Evolutionary conservation across 768 basidiomycete species (phyloP), one percentile per base, ranked within the genome.

Genomic region (Hygrocybe coccinea): DNA sequence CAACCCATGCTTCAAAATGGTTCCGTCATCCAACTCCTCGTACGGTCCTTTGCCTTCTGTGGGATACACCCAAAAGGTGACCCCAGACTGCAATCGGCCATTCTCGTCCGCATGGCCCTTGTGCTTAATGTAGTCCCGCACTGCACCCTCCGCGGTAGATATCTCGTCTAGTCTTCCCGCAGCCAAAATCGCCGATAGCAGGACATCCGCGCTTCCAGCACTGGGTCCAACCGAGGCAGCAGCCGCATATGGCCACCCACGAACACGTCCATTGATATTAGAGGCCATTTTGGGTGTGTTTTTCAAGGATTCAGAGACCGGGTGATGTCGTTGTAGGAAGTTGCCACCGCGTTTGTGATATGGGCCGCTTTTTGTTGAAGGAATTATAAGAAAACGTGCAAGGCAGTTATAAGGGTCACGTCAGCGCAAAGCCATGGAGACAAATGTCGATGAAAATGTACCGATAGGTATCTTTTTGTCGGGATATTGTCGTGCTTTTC

Each of bases 31-130:
- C 15, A 21, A 15, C 15, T 56, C 49, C n/a, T 57, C 50, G 24
- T 52, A 57, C 21, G 56, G 56, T 11, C 56, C 56, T 19, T 52
- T 57, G 6, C 41, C 38, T 5, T 41, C 56, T 5, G 56, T 53
- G 12, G 56, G 56, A 46, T 57, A 57, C 34, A 57, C 50, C 56
- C 56, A 57, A 33, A 57, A 57, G 15, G 41, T 48, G n/a, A 57
- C 25, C 14, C 56, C 56, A 8, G 41, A 36, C 29, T 36, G 50
- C 17, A 53, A 45, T 4, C 44, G 12, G 5, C 49, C 49, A 17
- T 5, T 46, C 19, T 46, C n/a, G 29, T 44, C 53, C 5, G 38
- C 41, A 25, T 45, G 43, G 5, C 56, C 56, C 14, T 44, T 24
- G 41, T 24, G 34, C 17, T 2, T 19, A 9, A 57, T 45, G 44